These are phyloP conservation scores for Plenodomus biglobosus DNA, from an alignment of 2,329 filamentous ascomycete genomes.

Conservation along the genomic window DNA sequence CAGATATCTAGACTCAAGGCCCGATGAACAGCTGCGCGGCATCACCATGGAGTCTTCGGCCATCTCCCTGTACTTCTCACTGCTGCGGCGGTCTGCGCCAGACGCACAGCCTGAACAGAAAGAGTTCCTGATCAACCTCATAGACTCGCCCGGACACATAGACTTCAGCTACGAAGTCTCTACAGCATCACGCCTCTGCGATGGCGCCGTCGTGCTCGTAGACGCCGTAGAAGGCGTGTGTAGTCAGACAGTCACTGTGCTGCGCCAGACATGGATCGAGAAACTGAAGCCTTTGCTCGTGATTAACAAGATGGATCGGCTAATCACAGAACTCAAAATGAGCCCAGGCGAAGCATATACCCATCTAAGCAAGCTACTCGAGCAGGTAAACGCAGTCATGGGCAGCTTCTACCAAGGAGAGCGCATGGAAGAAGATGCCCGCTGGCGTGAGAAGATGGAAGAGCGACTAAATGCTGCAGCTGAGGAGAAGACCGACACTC, in stretches of 20 bases:
- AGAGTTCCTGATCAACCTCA: constrained; percentile 95
- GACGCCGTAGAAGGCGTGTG: constrained; percentile 98
- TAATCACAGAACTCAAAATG: constrained; percentile 94
- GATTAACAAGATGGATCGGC: constrained; percentile 97
- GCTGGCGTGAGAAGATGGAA: constrained; percentile 93
- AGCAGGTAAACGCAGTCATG: constrained; percentile 96
- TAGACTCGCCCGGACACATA: constrained; percentile 97
- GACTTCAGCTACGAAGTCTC: constrained; percentile 99
- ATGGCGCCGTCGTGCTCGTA: constrained; percentile 90
- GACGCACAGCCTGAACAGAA: constrained; percentile 71
- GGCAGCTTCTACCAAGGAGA: constrained; percentile 98
- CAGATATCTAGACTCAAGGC: constrained; percentile 92
- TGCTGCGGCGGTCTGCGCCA: constrained; percentile 72
- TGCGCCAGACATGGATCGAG: constrained; percentile 93
- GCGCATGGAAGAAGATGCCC: constrained; percentile 95
- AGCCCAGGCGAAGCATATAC: constrained; percentile 85
- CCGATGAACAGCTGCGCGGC: constrained; percentile 91
- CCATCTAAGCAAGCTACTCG: constrained; percentile 84
- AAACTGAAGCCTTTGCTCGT: constrained; percentile 92
- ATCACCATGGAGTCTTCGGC: constrained; percentile 99
- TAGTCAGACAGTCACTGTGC: constrained; percentile 95
- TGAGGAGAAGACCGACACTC: constrained; percentile 61
- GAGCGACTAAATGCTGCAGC: constrained; percentile 75
- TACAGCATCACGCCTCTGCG: constrained; percentile 89
- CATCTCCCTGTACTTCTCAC: constrained; percentile 93